Conservation (phyloP, 768 basidiomycete genomes). For the Amanita pseudoporphyria region DNA sequence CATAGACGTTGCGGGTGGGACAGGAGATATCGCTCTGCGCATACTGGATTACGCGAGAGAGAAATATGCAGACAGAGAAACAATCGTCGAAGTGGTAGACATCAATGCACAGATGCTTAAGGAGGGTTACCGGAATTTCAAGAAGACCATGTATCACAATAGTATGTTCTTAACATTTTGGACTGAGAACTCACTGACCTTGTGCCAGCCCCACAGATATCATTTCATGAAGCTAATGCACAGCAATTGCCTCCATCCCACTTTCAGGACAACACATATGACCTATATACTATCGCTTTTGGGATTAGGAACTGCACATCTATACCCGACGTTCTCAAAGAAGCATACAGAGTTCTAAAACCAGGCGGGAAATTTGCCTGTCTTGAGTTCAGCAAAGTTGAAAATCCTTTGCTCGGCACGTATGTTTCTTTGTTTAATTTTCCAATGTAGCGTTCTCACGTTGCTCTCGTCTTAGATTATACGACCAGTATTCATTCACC, state of each 20-base stretch:
- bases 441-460: slow-evolving; percentile 4
- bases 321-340: slow-evolving; percentile 75
- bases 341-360: slow-evolving; percentile 90
- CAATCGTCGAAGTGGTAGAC: slow-evolving; percentile 83
- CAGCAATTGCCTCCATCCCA: slow-evolving; percentile 58
- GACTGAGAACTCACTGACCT: slow-evolving; percentile 4
- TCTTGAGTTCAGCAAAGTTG: slow-evolving; percentile 91
- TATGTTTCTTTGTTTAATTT: slow-evolving; percentile 32
- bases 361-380: slow-evolving; percentile 95
- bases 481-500: slow-evolving; percentile 93
- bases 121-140: slow-evolving; percentile 84
- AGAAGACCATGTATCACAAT: slow-evolving; percentile 97
- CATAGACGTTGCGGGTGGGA: slow-evolving; percentile 96
- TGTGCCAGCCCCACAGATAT: slow-evolving; percentile 74
- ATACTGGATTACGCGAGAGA: slow-evolving; percentile 88
- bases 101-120: slow-evolving; percentile 95
- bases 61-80: slow-evolving; percentile 83
- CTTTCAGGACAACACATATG: slow-evolving; percentile 78
- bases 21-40: slow-evolving; percentile 92
- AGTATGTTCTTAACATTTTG: slow-evolving; percentile 41
- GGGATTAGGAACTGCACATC: slow-evolving; percentile 97
- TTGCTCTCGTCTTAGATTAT: slow-evolving; percentile 43
- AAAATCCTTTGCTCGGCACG: slow-evolving; percentile 79
- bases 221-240: slow-evolving; percentile 90
- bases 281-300: slow-evolving; percentile 97